These are phyloP conservation scores for Ceratocystis destructans DNA, from an alignment of 2,329 filamentous ascomycete genomes.

Conservation along the genomic window DNA sequence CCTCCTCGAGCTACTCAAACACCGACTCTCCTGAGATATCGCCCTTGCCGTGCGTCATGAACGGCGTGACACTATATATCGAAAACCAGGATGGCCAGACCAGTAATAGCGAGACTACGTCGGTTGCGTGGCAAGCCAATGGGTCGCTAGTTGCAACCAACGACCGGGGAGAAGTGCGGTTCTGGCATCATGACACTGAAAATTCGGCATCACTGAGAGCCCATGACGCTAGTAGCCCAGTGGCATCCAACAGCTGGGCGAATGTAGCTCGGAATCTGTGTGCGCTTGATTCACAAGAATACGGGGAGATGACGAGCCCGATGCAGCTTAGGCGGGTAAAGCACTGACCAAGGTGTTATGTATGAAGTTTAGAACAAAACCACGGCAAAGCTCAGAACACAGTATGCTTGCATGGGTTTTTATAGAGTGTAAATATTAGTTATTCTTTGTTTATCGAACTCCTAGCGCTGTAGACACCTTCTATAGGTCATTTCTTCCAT, in stretches of 20 bases:
- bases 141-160: conserved; percentile 12
- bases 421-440: neutral
- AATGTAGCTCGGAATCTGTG: neutral
- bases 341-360: neutral
- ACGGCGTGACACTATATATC: conserved; percentile 13
- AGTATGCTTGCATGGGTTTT: conserved; percentile 7
- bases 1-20: conserved; percentile 8
- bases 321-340: neutral
- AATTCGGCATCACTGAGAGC: conserved; percentile 3
- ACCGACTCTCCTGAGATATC: neutral
- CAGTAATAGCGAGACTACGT: conserved; percentile 14
- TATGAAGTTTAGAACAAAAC: neutral
- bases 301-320: neutral
- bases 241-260: conserved; percentile 5
- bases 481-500: neutral
- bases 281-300: neutral
- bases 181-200: conserved; percentile 6
- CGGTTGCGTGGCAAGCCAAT: conserved; percentile 14
- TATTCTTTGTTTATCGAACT: neutral
- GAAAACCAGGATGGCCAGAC: neutral
- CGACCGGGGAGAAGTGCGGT: conserved; percentile 14
- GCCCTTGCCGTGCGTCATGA: conserved; percentile 7
- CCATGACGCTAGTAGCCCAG: conserved; percentile 1
- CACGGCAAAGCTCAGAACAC: neutral
- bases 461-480: neutral